These are phyloP conservation scores for Jatropha podagrica DNA, from an alignment of 441 rosid species.

Conservation along the genomic window DNA sequence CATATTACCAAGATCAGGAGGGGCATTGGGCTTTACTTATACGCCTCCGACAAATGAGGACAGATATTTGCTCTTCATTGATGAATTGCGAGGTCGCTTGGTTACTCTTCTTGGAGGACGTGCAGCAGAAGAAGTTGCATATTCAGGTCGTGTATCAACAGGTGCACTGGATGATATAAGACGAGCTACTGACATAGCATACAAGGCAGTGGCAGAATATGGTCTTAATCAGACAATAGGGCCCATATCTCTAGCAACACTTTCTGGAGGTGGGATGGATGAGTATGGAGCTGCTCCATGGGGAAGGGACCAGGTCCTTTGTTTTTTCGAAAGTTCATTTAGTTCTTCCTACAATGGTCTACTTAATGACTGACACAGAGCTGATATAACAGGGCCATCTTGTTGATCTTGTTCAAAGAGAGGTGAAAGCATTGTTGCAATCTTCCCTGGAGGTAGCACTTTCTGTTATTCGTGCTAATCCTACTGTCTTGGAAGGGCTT, in stretches of 20 bases:
- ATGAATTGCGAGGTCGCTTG: conserved; percentile 92
- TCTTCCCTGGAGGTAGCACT: conserved; percentile 83
- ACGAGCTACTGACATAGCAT: conserved; percentile 95
- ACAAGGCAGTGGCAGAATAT: conserved; percentile 97
- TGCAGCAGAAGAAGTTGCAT: conserved; percentile 95
- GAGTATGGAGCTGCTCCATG: conserved; percentile 68
- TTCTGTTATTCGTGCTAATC: conserved; percentile 84
- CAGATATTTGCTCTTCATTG: conserved; percentile 89
- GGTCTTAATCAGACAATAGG: conserved; percentile 90
- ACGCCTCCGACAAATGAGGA: conserved; percentile 85
- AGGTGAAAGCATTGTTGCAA: conserved; percentile 76
- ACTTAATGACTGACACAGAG: conserved; percentile 21
- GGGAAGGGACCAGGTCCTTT: conserved; percentile 92
- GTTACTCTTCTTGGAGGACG: conserved; percentile 99
- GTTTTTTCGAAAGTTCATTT: not conserved
- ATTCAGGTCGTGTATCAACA: conserved; percentile 94
- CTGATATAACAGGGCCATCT: conserved; percentile 68
- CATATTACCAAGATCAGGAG: conserved; percentile 98
- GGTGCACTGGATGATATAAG: conserved; percentile 98
- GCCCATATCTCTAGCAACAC: conserved; percentile 81
- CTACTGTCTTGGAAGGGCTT: conserved; percentile 83
- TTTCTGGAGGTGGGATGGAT: conserved; percentile 91
- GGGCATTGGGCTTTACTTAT: conserved; percentile 93
- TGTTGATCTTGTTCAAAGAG: conserved; percentile 94
- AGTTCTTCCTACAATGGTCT: not conserved